A percentile compares a stretch with the other conserved stretches of the same genome.
Conservation (phyloP, 2,329 filamentous ascomycete genomes). For the Aschersonia sp. region DNA sequence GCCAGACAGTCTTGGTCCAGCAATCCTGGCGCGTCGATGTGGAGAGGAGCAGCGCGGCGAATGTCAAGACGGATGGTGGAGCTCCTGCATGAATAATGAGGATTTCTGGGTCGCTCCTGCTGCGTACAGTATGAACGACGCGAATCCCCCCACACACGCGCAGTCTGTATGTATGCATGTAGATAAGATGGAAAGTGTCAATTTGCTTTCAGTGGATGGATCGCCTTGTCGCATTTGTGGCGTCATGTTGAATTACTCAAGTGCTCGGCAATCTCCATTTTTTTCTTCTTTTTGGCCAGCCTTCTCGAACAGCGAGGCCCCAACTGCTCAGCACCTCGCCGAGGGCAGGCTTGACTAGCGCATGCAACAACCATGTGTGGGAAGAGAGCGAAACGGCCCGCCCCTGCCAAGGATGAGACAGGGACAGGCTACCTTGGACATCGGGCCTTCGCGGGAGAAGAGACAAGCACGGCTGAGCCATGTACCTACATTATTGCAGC, state of each 20-base stretch:
- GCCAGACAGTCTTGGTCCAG: slow-evolving; percentile 10
- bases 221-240: no score
- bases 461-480: background rate
- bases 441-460: background rate
- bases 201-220: no score
- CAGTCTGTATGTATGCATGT: no score
- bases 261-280: no score
- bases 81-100: background rate
- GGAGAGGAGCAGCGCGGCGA: slow-evolving; percentile 2
- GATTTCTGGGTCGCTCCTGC: no score
- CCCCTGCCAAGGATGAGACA: background rate
- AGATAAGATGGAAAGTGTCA: no score
- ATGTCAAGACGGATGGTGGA: background rate
- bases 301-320: background rate
- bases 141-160: no score
- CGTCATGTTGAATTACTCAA: no score
- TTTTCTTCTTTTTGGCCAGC: background rate
- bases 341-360: no score
- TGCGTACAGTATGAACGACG: no score
- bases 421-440: background rate
- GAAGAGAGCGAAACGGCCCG: background rate
- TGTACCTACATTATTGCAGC: background rate
- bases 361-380: background rate
- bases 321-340: background rate
- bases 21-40: slow-evolving; percentile 9